These are phyloP conservation scores for Bocquillonia castaneifolia DNA, from an alignment of 441 rosid genomes.

Conservation along the genomic window DNA sequence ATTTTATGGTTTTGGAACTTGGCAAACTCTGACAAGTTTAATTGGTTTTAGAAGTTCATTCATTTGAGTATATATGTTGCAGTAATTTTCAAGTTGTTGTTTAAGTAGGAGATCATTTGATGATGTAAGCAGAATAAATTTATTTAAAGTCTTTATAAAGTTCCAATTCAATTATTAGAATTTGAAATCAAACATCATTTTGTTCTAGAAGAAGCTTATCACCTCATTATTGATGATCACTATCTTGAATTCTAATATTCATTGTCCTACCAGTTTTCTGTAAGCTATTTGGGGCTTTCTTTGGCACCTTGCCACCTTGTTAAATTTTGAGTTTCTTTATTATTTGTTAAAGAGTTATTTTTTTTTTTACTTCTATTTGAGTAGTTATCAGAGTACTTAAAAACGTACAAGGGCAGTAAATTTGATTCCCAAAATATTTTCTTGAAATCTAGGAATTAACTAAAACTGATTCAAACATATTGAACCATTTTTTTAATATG, in stretches of 20 bases:
- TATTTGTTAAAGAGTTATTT: neutral
- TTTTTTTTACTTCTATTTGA: neutral
- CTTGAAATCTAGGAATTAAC: too few species aligned
- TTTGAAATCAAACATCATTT: neutral
- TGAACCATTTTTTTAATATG: too few species aligned
- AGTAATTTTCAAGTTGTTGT: neutral
- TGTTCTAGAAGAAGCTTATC: neutral
- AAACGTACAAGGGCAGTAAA: too few species aligned
- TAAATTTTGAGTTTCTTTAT: neutral
- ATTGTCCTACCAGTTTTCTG: neutral
- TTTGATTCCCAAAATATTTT: too few species aligned
- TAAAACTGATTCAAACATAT: too few species aligned
- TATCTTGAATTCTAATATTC: neutral
- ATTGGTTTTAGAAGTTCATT: neutral
- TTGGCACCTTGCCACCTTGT: neutral
- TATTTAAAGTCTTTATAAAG: neutral
- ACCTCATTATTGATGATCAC: neutral
- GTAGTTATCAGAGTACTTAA: too few species aligned
- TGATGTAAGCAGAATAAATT: neutral
- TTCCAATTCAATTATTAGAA: neutral
- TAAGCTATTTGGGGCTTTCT: neutral
- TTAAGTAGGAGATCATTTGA: neutral
- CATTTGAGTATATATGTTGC: neutral
- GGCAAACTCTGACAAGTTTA: neutral
- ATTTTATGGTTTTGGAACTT: neutral